Evolutionary conservation across 805 yeast species (phyloP).

Genomic region (Lipomyces oligophaga): DNA sequence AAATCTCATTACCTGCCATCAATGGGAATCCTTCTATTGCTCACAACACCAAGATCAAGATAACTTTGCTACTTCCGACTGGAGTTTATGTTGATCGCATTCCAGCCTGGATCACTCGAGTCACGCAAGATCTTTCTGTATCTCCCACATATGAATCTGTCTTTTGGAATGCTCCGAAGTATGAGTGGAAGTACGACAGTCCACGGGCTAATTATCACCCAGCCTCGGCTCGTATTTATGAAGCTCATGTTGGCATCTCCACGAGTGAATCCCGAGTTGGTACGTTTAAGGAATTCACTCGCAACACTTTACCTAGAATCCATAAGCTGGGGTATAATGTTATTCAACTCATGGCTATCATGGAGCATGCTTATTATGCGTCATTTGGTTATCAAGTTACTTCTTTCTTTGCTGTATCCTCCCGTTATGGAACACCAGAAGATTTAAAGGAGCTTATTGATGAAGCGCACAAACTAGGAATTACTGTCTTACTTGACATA

Average conservation of each 20-base stretch:
- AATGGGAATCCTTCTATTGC: slow-evolving; percentile 62
- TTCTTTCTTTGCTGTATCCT: slow-evolving; percentile 82
- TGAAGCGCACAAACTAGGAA: slow-evolving; percentile 84
- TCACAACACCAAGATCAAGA: slow-evolving; percentile 70
- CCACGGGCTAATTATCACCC: slow-evolving; percentile 41
- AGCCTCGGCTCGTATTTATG: slow-evolving; percentile 69
- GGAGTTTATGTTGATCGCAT: slow-evolving; percentile 74
- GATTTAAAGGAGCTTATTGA: slow-evolving; percentile 87
- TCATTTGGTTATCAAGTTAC: slow-evolving; percentile 98
- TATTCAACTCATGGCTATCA: slow-evolving; percentile 93
- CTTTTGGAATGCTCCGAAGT: slow-evolving; percentile 82
- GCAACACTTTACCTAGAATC: slow-evolving; percentile 76
- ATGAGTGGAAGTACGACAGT: slow-evolving; percentile 52
- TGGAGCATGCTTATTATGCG: slow-evolving; percentile 99
- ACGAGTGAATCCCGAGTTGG: slow-evolving; percentile 85
- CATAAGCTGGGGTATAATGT: slow-evolving; percentile 84
- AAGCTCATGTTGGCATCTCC: slow-evolving; percentile 91
- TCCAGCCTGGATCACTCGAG: slow-evolving; percentile 86
- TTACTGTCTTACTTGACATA: slow-evolving; percentile 80
- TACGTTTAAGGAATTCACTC: slow-evolving; percentile 77
- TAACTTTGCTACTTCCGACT: slow-evolving; percentile 58
- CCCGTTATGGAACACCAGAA: slow-evolving; percentile 93
- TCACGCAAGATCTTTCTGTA: slow-evolving; percentile 55
- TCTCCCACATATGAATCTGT: slow-evolving; percentile 69
- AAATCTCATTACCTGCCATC: slow-evolving; percentile 53